Conservation (phyloP, 2,329 filamentous ascomycete genomes). For the Scedosporium aurantiacum region DNA sequence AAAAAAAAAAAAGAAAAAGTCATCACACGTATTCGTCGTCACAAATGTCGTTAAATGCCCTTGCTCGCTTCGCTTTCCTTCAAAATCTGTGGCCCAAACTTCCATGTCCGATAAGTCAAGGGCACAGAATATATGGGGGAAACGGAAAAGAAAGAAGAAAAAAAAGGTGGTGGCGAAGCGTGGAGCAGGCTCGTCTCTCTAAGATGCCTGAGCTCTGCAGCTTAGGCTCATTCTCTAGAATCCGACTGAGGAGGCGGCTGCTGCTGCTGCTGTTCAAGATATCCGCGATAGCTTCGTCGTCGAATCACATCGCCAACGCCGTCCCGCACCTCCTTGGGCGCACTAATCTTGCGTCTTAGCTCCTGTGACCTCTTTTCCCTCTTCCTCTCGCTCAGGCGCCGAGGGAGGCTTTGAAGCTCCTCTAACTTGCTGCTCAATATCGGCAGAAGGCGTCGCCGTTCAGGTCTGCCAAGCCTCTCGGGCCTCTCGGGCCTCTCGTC, state of each 20-base stretch:
- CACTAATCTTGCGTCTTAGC: constrained; percentile 49
- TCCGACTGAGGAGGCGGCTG: not conserved
- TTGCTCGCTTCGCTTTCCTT: not conserved
- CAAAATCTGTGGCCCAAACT: not conserved
- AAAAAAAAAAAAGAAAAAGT: constrained; percentile 3
- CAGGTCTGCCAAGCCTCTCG: constrained; percentile 10
- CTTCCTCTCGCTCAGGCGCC: constrained; percentile 45
- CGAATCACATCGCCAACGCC: constrained; percentile 47
- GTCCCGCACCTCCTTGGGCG: constrained; percentile 45
- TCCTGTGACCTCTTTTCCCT: constrained; percentile 48
- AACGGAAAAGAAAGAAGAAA: not conserved
- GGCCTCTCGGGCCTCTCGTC: constrained; percentile 14
- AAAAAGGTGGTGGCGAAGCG: not conserved
- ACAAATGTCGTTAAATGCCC: not conserved
- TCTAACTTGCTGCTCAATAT: constrained; percentile 36
- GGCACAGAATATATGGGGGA: too few species aligned
- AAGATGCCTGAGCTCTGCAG: too few species aligned
- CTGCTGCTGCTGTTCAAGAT: not conserved
- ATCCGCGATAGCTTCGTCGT: constrained; percentile 23
- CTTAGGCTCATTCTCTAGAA: too few species aligned
- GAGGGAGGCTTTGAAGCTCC: constrained; percentile 40
- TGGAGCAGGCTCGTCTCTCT: not conserved
- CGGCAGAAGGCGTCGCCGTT: constrained; percentile 15
- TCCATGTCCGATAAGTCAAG: not conserved
- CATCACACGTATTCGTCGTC: not conserved